Conservation (phyloP, 768 basidiomycete species). For the Sporobolomyces phaffii region DNA sequence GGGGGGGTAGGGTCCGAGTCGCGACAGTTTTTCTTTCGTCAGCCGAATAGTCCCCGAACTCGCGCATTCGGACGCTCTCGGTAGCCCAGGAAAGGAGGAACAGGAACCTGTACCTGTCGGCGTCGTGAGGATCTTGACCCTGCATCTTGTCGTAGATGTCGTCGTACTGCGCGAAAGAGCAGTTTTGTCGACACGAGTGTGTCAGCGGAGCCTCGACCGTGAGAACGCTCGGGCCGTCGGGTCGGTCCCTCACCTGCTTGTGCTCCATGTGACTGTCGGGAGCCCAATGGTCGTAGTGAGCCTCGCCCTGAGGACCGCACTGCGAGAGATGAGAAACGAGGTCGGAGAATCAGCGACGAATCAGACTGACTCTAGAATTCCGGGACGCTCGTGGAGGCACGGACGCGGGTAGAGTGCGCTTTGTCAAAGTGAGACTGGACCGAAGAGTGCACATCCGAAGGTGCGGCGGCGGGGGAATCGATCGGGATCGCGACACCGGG, state of each 20-base stretch:
- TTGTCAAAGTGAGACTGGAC: neutral
- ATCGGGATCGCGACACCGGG: neutral
- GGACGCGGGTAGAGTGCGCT: neutral
- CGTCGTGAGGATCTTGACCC: constrained; percentile 7
- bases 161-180: neutral
- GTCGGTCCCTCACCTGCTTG: neutral
- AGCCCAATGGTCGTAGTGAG: neutral
- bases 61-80: too few relatives aligned
- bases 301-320: constrained; percentile 10
- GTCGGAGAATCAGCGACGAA: too few relatives aligned
- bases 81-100: neutral
- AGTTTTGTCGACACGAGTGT: too few relatives aligned
- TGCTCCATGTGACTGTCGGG: neutral
- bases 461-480: neutral
- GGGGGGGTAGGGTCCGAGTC: neutral
- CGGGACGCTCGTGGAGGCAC: neutral
- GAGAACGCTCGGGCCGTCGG: too few relatives aligned
- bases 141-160: constrained; percentile 7
- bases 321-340: neutral
- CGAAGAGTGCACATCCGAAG: neutral
- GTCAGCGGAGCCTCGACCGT: too few relatives aligned
- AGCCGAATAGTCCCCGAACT: too few relatives aligned
- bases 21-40: neutral
- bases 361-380: neutral
- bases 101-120: neutral